Evolutionary conservation across 176 grass and related monocot genomes (phyloP), one percentile per base, ranked within the genome.

Genomic region (Carex kokanica): DNA sequence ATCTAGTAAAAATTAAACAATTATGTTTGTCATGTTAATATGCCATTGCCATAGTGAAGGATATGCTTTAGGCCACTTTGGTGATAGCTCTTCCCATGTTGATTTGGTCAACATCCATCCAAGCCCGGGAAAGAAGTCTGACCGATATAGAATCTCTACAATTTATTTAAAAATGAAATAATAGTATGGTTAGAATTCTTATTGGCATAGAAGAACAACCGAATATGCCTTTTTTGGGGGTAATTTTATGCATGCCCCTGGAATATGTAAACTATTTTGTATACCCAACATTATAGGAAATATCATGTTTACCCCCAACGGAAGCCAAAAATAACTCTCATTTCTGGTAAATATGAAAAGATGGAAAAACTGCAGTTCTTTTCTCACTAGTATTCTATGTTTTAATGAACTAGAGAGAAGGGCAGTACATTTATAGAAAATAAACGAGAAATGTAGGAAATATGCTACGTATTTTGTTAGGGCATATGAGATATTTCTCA

Each of bases 51-150:
- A 57, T 25, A 81, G 55, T 70, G 12, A 95, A 99, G 93, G 96
- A 99, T 99, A 99, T 99, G 96, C 96, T 92, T 99, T 95, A 54
- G 96, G 96, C 96, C 96, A 99, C 72, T 95, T 99, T 17, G 93
- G 96, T 67, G 96, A 99, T 70, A 99, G 61, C 81, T 99, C 96
- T 82, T 90, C 88, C 96, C 96, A 99, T 88, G 81, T 89, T 86
- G 91, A 88, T 84, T 90, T 99, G 63, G 91, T 93, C 83, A 95
- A 75, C 96, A 99, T 99, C 96, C 96, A 99, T 89, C 96, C 96
- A 89, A 99, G 96, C 64, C 96, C 96, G 86, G 96, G 96, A 88
- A 99, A 99, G 83, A 99, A 99, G 78, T 95, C 93, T 1, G 96
- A 99, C 18, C 96, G 91, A 79, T 99, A 95, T 89, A 99, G 88